Evolutionary conservation across 108 stramenopile genomes (phyloP).

Genomic region (Seminavis robusta): DNA sequence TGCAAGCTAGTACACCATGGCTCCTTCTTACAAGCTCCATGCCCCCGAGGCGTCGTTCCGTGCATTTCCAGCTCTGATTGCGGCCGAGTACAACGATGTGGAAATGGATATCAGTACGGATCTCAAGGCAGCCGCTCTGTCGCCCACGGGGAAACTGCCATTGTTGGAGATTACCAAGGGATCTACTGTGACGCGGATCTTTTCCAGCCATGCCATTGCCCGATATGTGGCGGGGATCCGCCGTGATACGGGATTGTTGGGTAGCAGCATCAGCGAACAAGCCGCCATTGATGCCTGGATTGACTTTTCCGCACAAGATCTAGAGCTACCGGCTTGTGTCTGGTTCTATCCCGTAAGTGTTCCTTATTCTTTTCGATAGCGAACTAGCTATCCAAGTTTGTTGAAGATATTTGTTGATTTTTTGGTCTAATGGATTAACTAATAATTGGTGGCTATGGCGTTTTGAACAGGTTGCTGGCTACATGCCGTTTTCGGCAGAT

Average conservation of each 20-base stretch:
- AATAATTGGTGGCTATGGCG: not conserved
- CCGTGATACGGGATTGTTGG: conserved; percentile 71
- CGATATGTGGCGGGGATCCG: conserved; percentile 81
- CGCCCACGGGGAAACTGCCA: conserved; percentile 88
- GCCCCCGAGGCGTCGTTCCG: conserved; percentile 82
- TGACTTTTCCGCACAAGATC: conserved; percentile 78
- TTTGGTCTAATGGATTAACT: not conserved
- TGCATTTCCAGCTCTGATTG: conserved; percentile 90
- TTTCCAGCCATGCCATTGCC: conserved; percentile 83
- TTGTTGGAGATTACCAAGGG: conserved; percentile 77
- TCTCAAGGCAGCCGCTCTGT: conserved; percentile 55
- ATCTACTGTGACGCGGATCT: conserved; percentile 32
- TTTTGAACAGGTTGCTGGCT: not conserved
- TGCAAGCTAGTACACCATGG: too few species aligned
- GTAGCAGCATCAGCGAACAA: conserved; percentile 54
- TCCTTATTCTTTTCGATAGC: not conserved
- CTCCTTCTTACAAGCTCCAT: conserved; percentile 41
- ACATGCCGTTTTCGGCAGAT: not conserved
- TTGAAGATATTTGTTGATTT: not conserved
- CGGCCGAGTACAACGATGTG: conserved; percentile 85
- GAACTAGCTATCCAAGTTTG: not conserved
- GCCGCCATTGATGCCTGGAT: conserved; percentile 82
- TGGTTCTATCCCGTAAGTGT: conserved; percentile 83
- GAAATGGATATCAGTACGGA: conserved; percentile 61
- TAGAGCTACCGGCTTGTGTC: conserved; percentile 91